Evolutionary conservation across 805 yeast genomes (phyloP), one percentile per base, ranked within the genome.

Genomic region (Scheffersomyces amazonensis): DNA sequence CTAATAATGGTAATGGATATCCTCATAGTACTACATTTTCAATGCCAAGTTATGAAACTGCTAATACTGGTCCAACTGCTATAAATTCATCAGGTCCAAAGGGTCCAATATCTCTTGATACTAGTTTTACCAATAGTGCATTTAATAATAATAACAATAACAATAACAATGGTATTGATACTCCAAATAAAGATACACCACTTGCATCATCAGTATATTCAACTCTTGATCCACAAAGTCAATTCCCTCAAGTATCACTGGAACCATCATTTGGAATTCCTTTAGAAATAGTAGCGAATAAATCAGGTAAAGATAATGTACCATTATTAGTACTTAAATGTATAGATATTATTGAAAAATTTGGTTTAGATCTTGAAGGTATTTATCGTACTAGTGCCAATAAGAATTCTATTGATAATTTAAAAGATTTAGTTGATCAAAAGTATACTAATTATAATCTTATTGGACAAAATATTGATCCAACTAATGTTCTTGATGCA

Each of bases 261-360:
- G 36, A 67, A 37, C 71, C 73, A 0, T 80, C 95, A 0, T 93
- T 87, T 62, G 97, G 96, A 0, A 80, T 83, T 0, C 83, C 95
- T 1, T 71, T 93, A n/a, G 95, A 84, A 41, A 78, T 72, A 8
- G 64, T 87, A 31, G 79, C 89, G 15, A 83, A 81, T 44, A 80
- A 75, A 48, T 96, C 95, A 45, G 75, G 74, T 5, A 91, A 89
- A 38, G 96, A 87, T 47, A 83, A 87, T 60, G 96, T 93, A 4
- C 99, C 99, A 1, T 74, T 84, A 13, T 77, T 93, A 34, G 99
- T 93, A 9, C 81, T 83, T 46, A 87, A 83, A 54, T 90, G 97
- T 69, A 85, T 91, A 36, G 83, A 81, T 46, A 83, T 90, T 6
- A 81, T 93, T 24, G 98, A 93, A 54, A 74, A 73, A 29, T 81